Percentiles rank a stretch among this genome's conserved stretches.
Evolutionary conservation across 805 yeast genomes (phyloP).

Genomic region (Torulaspora maleeae): DNA sequence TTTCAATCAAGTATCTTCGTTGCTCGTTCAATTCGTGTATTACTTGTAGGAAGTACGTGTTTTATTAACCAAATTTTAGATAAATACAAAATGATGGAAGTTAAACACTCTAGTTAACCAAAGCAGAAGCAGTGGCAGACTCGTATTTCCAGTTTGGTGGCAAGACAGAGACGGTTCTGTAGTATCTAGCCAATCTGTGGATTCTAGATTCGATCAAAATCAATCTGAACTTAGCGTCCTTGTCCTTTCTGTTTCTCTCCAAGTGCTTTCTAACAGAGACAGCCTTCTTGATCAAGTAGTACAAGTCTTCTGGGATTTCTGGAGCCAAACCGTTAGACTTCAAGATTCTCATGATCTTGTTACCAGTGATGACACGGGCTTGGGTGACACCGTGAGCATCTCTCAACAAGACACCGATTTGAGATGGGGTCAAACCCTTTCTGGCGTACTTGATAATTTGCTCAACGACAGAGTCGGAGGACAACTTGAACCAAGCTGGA

Average conservation of each 20-base stretch:
- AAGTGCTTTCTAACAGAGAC: conserved; percentile 99
- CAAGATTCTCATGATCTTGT: conserved; percentile 98
- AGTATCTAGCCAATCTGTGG: conserved; percentile 99
- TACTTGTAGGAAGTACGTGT: neutral
- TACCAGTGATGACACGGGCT: conserved; percentile 95
- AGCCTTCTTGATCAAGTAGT: conserved; percentile 99
- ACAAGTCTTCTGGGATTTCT: conserved; percentile 99
- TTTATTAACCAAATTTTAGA: conserved; percentile 1
- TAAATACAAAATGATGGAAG: conserved; percentile 4
- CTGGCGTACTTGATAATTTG: conserved; percentile 99
- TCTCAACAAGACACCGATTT: conserved; percentile 98
- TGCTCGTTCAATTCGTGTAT: too few relatives aligned
- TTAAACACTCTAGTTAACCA: conserved; percentile 75
- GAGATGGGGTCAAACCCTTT: conserved; percentile 99
- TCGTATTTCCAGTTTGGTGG: conserved; percentile 99
- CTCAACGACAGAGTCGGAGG: conserved; percentile 93
- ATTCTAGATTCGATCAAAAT: conserved; percentile 99
- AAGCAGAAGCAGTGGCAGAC: conserved; percentile 99
- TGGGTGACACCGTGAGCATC: conserved; percentile 99
- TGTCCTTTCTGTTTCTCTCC: conserved; percentile 99
- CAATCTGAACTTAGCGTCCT: conserved; percentile 99
- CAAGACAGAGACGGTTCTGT: conserved; percentile 98
- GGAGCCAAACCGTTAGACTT: conserved; percentile 99
- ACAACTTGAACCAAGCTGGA: conserved; percentile 99
- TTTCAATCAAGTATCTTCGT: too few relatives aligned